Percentiles rank a stretch among this genome's conserved stretches.
Conservation (phyloP, 371 early-diverging fungal species). For the Amoeboaphelidium occidentale region DNA sequence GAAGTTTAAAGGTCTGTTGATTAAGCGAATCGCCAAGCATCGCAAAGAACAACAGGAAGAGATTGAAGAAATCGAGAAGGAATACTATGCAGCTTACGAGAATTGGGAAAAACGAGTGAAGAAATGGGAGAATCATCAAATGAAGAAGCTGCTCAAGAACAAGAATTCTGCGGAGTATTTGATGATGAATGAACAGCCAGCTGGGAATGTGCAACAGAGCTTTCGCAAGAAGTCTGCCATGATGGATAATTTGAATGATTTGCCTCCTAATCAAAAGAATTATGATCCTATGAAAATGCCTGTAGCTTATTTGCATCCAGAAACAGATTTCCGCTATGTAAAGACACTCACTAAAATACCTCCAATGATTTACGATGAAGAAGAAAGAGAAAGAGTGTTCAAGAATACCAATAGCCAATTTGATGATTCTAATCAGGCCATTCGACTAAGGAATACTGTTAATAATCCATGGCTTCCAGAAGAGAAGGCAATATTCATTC, state of each 20-base stretch:
- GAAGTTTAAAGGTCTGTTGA: not conserved
- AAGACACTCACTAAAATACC: not conserved
- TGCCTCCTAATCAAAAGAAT: not conserved
- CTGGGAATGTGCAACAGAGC: too few species aligned
- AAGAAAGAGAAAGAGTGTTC: not conserved
- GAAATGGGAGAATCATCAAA: not conserved
- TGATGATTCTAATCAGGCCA: not conserved
- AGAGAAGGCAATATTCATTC: constrained; percentile 2
- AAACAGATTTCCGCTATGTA: not conserved
- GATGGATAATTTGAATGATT: not conserved
- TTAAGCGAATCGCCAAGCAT: not conserved
- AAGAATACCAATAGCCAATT: not conserved
- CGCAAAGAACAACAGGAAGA: not conserved
- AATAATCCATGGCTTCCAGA: not conserved
- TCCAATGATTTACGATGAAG: not conserved
- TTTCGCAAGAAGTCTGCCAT: not conserved
- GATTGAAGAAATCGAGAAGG: not conserved
- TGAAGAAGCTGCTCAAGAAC: not conserved
- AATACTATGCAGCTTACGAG: not conserved
- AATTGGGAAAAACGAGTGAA: not conserved
- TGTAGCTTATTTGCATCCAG: not conserved
- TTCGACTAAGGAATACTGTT: not conserved
- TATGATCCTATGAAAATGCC: not conserved
- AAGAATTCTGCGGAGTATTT: not conserved
- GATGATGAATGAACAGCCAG: too few species aligned